Evolutionary conservation across 1,284 basidiomycete genomes (phyloP).

Genomic region (Austroboletus novae-zelandiae): DNA sequence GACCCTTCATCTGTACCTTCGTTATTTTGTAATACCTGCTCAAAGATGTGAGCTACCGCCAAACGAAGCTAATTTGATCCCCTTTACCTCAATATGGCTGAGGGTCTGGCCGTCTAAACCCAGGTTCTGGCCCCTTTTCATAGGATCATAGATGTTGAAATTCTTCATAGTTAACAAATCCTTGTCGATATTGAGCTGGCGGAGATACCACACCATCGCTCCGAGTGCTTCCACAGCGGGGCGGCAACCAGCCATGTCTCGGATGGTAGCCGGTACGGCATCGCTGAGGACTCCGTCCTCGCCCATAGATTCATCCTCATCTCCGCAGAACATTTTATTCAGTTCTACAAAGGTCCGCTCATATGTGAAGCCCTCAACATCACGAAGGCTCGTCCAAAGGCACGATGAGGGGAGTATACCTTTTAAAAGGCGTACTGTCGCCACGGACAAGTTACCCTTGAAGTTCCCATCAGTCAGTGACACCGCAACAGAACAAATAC

Average conservation of each 20-base stretch:
- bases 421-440: constrained; percentile 80
- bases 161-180: constrained; percentile 92
- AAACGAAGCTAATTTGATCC: neutral
- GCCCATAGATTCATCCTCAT: constrained; percentile 46
- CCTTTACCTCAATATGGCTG: constrained; percentile 82
- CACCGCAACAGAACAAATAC: neutral
- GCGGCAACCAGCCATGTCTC: constrained; percentile 63
- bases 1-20: constrained; percentile 91
- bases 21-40: constrained; percentile 81
- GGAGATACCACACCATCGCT: constrained; percentile 90
- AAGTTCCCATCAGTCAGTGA: constrained; percentile 1
- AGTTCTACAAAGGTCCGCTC: constrained; percentile 73
- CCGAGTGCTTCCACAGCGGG: constrained; percentile 83
- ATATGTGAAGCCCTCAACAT: constrained; percentile 77
- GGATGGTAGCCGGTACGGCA: constrained; percentile 72
- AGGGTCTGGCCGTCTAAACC: constrained; percentile 92
- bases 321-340: constrained; percentile 61
- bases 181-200: constrained; percentile 90
- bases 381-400: constrained; percentile 84
- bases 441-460: constrained; percentile 80
- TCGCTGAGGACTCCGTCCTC: constrained; percentile 42
- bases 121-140: constrained; percentile 80
- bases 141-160: constrained; percentile 95
- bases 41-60: constrained; percentile 12
- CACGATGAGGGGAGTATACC: constrained; percentile 75